Conservation (phyloP, 495 filamentous ascomycete genomes). For the Talaromyces nanjingensis region DNA sequence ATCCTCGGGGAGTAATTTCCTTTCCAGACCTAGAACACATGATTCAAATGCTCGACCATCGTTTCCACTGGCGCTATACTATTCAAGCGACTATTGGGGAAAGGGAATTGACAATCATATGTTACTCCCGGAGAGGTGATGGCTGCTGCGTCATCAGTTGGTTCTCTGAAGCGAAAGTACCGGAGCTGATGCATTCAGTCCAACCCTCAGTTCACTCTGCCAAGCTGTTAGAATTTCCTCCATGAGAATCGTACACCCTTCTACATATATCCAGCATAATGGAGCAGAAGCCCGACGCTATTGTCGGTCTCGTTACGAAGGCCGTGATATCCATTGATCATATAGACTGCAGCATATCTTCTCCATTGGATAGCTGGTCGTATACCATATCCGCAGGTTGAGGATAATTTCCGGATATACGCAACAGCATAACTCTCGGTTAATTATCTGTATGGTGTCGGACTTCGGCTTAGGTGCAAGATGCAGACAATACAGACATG, state of each 20-base stretch:
- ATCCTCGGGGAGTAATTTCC: neutral
- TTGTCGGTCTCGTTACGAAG: neutral
- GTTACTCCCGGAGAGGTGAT: neutral
- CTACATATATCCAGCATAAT: neutral
- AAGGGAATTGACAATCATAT: neutral
- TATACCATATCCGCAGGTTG: neutral
- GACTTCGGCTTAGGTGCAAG: neutral
- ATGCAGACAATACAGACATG: neutral
- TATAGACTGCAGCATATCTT: neutral
- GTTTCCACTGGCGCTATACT: neutral
- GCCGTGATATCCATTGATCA: neutral
- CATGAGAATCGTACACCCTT: neutral
- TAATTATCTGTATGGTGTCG: neutral
- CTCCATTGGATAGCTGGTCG: neutral
- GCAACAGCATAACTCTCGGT: neutral
- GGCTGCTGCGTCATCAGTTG: neutral
- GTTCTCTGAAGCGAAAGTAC: neutral
- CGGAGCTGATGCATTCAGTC: neutral
- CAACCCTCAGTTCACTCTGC: neutral
- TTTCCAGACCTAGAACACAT: neutral
- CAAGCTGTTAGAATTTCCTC: neutral
- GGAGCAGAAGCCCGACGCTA: no score
- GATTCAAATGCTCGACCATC: slow-evolving; percentile 14
- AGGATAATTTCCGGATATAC: neutral
- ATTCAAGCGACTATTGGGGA: neutral